A percentile compares a stretch with the other conserved stretches of the same genome.
phyloP scores from a whole-genome alignment of 2,329 filamentous ascomycete genomes.

The Apiospora rasikravindrae region DNA sequence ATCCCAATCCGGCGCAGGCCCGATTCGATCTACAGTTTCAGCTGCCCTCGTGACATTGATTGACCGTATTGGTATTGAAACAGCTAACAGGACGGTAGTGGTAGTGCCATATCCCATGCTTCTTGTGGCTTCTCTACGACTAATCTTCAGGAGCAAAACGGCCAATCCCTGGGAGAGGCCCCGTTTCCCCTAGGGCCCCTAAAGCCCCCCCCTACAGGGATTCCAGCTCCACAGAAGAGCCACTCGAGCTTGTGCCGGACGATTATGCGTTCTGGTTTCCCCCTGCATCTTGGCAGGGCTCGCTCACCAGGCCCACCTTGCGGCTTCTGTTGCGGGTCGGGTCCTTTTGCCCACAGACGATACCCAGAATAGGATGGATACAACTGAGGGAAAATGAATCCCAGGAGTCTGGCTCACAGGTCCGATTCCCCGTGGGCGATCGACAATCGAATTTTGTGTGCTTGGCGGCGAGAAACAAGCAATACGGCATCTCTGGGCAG shows the following conservation, averaged over 20 bases:
- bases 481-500: neutral
- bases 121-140: neutral
- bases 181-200: neutral
- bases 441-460: neutral
- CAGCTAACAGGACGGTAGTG: neutral
- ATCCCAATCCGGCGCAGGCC: neutral
- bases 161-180: neutral
- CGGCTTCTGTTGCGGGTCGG: neutral
- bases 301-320: neutral
- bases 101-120: neutral
- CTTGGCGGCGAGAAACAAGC: neutral
- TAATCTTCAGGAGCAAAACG: neutral
- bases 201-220: no score
- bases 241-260: neutral
- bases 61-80: neutral
- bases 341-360: neutral
- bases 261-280: neutral
- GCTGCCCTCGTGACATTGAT: neutral
- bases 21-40: slow-evolving; percentile 1
- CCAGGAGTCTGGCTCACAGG: neutral
- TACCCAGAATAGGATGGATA: neutral
- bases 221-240: neutral
- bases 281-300: slow-evolving; percentile 10
- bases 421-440: neutral
- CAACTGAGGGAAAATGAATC: neutral